A percentile compares a stretch with the other conserved stretches of the same genome.
These are phyloP conservation scores for Phlebiopsis gigantea DNA, from an alignment of 768 basidiomycete genomes.

Conservation along the genomic window DNA sequence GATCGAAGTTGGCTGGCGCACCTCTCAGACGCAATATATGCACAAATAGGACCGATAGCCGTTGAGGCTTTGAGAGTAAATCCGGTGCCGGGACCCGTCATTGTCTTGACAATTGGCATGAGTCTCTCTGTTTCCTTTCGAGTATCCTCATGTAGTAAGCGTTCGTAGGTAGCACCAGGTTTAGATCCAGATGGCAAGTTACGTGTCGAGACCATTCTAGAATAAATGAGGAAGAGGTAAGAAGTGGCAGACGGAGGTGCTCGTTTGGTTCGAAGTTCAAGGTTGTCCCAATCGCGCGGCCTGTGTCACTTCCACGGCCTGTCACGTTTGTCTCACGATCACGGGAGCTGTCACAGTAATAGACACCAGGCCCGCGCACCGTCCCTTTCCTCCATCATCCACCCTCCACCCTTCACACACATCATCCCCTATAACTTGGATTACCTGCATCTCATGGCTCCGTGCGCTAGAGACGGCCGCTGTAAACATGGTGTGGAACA, in stretches of 20 bases:
- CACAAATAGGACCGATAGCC: constrained; percentile 46
- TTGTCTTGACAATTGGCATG: constrained; percentile 32
- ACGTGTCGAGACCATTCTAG: not conserved
- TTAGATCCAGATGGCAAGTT: not conserved
- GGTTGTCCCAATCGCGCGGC: too few relatives aligned
- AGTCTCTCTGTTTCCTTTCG: constrained; percentile 28
- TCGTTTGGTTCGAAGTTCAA: too few relatives aligned
- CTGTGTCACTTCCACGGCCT: not conserved
- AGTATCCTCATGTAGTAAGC: constrained; percentile 24
- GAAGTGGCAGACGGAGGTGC: not conserved
- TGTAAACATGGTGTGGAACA: not conserved
- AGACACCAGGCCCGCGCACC: not conserved
- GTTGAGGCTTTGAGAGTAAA: constrained; percentile 32
- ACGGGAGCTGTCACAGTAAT: not conserved
- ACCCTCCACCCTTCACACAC: too few relatives aligned
- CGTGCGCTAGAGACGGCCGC: too few relatives aligned
- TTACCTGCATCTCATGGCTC: not conserved
- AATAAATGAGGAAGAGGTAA: not conserved
- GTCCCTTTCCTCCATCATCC: not conserved
- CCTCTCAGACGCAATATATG: constrained; percentile 45
- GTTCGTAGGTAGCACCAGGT: constrained; percentile 1
- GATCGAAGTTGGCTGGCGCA: constrained; percentile 16
- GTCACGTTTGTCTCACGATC: not conserved
- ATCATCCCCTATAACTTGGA: not conserved
- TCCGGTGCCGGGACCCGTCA: constrained; percentile 47